These are phyloP conservation scores for Penicillium sp. DNA, from an alignment of 2,329 filamentous ascomycete species.

Conservation along the genomic window DNA sequence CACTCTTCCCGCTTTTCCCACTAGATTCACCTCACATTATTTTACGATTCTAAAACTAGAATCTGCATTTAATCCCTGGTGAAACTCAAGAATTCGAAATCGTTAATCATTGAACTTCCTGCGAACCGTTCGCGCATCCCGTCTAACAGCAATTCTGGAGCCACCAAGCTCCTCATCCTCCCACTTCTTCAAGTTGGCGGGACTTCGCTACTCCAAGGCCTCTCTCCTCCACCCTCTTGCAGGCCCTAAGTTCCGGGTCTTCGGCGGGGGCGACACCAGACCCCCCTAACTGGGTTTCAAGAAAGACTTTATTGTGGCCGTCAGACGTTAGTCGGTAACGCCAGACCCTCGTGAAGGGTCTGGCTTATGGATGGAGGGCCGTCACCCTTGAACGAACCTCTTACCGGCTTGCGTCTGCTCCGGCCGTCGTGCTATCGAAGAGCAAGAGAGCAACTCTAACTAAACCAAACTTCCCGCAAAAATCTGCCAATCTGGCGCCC, in stretches of 20 bases:
- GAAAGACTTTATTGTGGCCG: constrained; percentile 34
- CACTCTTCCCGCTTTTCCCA: background rate
- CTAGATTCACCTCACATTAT: background rate
- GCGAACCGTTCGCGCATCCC: constrained; percentile 18
- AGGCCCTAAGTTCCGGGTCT: constrained; percentile 90
- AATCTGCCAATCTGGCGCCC: constrained; percentile 20
- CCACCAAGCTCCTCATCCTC: constrained; percentile 37
- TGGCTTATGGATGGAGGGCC: constrained; percentile 43
- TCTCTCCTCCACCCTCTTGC: constrained; percentile 84
- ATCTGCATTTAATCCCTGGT: background rate
- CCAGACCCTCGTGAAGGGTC: constrained; percentile 46
- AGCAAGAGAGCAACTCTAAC: constrained; percentile 19
- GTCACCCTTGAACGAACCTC: constrained; percentile 30
- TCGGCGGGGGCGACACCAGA: constrained; percentile 93
- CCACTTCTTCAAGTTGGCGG: constrained; percentile 89
- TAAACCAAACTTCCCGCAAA: constrained; percentile 3
- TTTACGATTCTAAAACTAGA: no score
- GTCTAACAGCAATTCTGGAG: constrained; percentile 41
- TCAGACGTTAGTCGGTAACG: constrained; percentile 38
- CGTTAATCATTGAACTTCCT: constrained; percentile 14
- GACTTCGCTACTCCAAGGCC: constrained; percentile 68
- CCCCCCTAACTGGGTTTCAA: constrained; percentile 79
- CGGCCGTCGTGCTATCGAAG: constrained; percentile 25
- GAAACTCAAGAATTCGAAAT: background rate
- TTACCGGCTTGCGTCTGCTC: constrained; percentile 29